Base-by-base conservation (phyloP, 2,329 filamentous ascomycete genomes). In the Fusarium longipes region DNA sequence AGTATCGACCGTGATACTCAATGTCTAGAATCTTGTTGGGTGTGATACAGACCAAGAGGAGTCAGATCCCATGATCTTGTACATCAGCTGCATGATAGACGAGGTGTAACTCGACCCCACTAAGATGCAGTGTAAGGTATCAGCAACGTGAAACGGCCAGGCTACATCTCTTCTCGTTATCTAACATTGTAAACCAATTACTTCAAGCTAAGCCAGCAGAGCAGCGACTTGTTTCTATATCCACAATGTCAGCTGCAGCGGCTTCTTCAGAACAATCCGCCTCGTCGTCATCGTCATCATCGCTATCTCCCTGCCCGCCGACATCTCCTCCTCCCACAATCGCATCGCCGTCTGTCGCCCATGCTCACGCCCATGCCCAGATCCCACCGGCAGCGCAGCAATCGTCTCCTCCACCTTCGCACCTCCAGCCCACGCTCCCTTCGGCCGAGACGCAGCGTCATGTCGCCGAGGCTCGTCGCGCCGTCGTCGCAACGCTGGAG, bases 401-500 rank as follows among this genome's bases (percentile, higher is more conserved):
- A 42, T 57, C 56, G 42, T 70, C 51, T 3, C 58, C 65, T 11
- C 70, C 52, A 2, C 54, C 70, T 43, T 65, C 70, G 8, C 66
- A 65, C 8, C 74, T 77, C 14, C 76, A 78, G 43, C 74, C 77
- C 6, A 79, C 77, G 47, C 78, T 82, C 12, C 81, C 81, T 3
- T 78, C 81, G 4, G 72, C 78, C 44, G 76, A 80, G 50, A 78
- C 82, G 49, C 79, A 82, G 73, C 79, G 79, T 8, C 81, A 84
- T 73, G 81, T 88, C 20, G 77, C 82, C 47, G 84, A 88, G 73
- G 87, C 88, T 36, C 86, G 87, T 65, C 77, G 81, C 29, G 87
- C 86, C 10, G 81, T 90, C 51, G 81, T 89, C 32, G 88, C 87
- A 22, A 86, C 85, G 44, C 84, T 93, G 51, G 89, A 89, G 72